Conservation (phyloP, 2,329 filamentous ascomycete genomes). For the Metarhizium rileyi region DNA sequence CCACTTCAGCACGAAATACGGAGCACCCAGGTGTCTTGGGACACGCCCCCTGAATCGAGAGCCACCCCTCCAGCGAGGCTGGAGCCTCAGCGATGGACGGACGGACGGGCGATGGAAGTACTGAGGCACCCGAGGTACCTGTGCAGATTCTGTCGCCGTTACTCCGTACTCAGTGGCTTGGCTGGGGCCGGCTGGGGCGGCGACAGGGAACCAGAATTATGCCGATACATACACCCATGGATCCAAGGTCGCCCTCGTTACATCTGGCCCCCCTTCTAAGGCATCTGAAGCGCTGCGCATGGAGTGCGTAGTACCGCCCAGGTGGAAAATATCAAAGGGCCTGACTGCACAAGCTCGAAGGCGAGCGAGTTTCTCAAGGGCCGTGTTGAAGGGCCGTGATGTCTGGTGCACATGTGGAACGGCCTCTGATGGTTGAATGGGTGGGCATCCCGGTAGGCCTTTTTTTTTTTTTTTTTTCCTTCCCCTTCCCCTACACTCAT, state of each 20-base stretch:
- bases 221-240: constrained; percentile 5
- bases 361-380: background rate
- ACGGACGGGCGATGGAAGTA: constrained; percentile 1
- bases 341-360: background rate
- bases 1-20: no score
- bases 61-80: background rate
- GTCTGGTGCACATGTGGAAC: constrained; percentile 5
- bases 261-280: background rate
- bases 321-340: background rate
- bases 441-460: constrained; percentile 7
- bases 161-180: constrained; percentile 6
- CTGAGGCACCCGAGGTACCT: constrained; percentile 2
- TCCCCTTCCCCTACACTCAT: no score
- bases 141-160: constrained; percentile 4
- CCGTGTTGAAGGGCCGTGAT: background rate
- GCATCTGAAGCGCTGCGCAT: background rate
- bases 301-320: background rate
- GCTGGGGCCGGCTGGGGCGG: constrained; percentile 7
- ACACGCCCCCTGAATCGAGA: background rate
- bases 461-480: constrained; percentile 7
- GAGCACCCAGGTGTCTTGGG: background rate
- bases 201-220: constrained; percentile 1
- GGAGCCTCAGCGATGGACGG: background rate
- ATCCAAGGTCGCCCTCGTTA: background rate
- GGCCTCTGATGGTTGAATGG: background rate